These are phyloP conservation scores for Lophiotrema nucula DNA, from an alignment of 495 filamentous ascomycete genomes.

Conservation along the genomic window DNA sequence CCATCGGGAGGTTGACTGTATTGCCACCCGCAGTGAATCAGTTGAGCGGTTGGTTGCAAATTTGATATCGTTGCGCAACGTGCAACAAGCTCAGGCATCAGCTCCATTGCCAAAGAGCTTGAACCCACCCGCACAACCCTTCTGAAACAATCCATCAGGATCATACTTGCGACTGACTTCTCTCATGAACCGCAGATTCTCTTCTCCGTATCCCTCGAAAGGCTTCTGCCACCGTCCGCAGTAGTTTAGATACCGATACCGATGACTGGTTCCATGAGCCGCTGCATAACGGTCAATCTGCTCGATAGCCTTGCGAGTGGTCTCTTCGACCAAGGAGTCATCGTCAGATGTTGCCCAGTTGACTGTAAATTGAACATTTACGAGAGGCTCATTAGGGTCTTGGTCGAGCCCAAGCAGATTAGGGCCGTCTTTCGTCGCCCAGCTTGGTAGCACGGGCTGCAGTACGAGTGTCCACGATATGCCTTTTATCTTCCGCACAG, in stretches of 20 bases:
- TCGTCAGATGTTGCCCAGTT: constrained; percentile 37
- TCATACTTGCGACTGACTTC: not conserved
- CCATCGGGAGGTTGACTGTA: no score
- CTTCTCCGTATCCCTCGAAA: constrained; percentile 15
- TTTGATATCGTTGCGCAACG: no score
- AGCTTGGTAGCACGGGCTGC: constrained; percentile 1
- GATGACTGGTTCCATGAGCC: constrained; percentile 1
- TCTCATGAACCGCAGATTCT: not conserved
- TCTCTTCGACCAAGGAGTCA: constrained; percentile 37
- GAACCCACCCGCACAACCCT: constrained; percentile 37
- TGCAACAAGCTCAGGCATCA: no score
- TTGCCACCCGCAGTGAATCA: no score
- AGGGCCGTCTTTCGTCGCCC: constrained; percentile 13
- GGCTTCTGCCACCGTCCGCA: constrained; percentile 7
- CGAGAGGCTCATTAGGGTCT: constrained; percentile 8
- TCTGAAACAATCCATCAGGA: constrained; percentile 35
- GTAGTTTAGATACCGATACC: constrained; percentile 22
- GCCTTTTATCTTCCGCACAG: not conserved
- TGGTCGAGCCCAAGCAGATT: constrained; percentile 34
- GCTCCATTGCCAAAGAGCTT: no score
- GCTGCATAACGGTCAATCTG: not conserved
- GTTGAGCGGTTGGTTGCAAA: no score
- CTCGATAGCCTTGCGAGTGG: constrained; percentile 35
- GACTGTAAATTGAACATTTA: constrained; percentile 38
- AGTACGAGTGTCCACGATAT: constrained; percentile 14